Evolutionary conservation across 352 stramenopile species (phyloP).

Genomic region (Peronosclerospora sorghi): DNA sequence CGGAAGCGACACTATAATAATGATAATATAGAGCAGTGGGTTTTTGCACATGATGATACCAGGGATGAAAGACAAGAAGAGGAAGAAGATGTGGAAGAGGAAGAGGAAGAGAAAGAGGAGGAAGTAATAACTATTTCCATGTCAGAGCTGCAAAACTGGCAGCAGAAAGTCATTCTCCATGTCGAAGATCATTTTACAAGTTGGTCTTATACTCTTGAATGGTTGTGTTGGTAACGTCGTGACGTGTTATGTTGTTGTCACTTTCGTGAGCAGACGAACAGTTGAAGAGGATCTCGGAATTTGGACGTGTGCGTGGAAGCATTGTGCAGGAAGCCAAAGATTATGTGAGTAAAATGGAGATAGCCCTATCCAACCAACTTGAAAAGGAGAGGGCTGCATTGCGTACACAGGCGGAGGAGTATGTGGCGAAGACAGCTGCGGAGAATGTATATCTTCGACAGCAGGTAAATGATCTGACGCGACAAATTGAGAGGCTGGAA

Average conservation of each 20-base stretch:
- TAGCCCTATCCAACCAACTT: constrained; percentile 37
- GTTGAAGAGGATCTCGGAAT: constrained; percentile 68
- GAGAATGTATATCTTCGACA: constrained; percentile 31
- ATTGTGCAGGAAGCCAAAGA: constrained; percentile 55
- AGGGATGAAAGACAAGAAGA: constrained; percentile 6
- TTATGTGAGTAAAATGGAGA: constrained; percentile 50
- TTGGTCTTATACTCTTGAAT: constrained; percentile 13
- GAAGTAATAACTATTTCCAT: constrained; percentile 33
- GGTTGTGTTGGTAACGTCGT: neutral
- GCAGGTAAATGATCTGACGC: constrained; percentile 15
- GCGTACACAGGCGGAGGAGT: constrained; percentile 39
- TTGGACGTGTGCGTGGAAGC: constrained; percentile 55
- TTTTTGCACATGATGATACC: constrained; percentile 1
- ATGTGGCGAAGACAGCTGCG: constrained; percentile 29
- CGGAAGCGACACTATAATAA: constrained; percentile 16
- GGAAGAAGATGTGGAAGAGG: neutral
- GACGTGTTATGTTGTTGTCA: neutral
- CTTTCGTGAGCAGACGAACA: constrained; percentile 39
- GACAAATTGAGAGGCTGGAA: constrained; percentile 18
- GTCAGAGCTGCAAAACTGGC: constrained; percentile 52
- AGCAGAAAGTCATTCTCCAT: constrained; percentile 43
- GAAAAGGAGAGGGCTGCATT: constrained; percentile 32
- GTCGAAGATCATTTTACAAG: constrained; percentile 61
- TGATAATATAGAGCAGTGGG: constrained; percentile 8
- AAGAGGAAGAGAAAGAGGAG: neutral